Evolutionary conservation across 228 moss, liverwort and hornwort species (phyloP).

Genomic region (Sphagnum fallax): DNA sequence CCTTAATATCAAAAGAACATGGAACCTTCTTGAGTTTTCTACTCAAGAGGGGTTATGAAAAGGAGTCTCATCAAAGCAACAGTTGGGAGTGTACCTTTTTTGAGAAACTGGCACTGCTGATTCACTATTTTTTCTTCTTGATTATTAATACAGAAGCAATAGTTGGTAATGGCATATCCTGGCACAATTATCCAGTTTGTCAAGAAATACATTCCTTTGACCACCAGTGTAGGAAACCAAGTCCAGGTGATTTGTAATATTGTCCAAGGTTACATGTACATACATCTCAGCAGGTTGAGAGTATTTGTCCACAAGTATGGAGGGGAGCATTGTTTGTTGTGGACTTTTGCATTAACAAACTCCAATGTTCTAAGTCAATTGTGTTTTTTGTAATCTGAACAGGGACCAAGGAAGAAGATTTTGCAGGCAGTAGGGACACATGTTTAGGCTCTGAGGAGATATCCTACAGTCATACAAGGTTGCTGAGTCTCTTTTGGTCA

Average conservation of each 20-base stretch:
- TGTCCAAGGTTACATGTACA: background rate
- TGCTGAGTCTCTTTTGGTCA: too few relatives aligned
- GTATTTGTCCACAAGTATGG: background rate
- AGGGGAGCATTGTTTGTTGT: background rate
- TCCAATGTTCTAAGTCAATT: too few relatives aligned
- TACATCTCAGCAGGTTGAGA: background rate
- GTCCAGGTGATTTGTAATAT: background rate
- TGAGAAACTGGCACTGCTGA: too few relatives aligned
- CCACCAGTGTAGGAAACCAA: background rate
- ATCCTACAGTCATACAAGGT: too few relatives aligned
- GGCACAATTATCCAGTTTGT: background rate
- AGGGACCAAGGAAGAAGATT: conserved; percentile 96
- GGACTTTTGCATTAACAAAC: background rate
- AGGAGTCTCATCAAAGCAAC: too few relatives aligned
- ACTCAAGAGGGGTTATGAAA: too few relatives aligned
- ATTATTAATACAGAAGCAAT: background rate
- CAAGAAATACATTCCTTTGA: too few relatives aligned
- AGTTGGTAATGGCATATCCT: background rate
- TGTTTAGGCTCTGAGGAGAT: too few relatives aligned
- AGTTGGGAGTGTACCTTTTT: too few relatives aligned
- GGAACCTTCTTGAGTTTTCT: background rate
- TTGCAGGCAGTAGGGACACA: conserved; percentile 51
- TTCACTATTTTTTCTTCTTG: too few relatives aligned
- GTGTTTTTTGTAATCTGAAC: conserved; percentile 5
- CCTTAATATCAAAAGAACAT: background rate